These are phyloP conservation scores for Sporobolomyces phaffii DNA, from an alignment of 768 basidiomycete genomes.

Conservation along the genomic window DNA sequence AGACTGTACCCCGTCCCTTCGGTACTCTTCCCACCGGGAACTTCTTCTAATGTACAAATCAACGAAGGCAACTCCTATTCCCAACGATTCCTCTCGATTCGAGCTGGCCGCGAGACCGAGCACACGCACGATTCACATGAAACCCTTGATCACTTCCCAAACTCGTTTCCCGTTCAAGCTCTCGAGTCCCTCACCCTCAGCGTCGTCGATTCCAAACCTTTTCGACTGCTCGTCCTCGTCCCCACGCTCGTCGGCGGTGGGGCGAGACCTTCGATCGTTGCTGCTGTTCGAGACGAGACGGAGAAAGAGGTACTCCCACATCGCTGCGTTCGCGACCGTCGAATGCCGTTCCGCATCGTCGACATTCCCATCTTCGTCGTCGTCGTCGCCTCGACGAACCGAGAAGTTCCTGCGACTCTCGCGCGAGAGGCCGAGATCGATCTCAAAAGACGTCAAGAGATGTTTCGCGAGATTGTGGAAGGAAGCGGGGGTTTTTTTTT, in stretches of 20 bases:
- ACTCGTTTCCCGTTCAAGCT: neutral
- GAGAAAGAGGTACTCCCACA: conserved; percentile 17
- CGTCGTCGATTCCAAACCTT: neutral
- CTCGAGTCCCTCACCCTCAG: neutral
- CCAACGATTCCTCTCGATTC: neutral
- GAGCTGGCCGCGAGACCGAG: neutral
- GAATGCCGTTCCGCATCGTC: conserved; percentile 21
- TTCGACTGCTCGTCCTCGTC: neutral
- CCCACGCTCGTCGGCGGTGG: neutral
- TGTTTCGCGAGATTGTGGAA: too few species aligned
- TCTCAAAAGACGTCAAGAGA: too few species aligned
- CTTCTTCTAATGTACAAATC: too few species aligned
- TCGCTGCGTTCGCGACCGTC: conserved; percentile 24
- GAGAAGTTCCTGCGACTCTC: neutral
- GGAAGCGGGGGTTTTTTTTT: too few species aligned
- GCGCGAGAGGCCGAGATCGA: too few species aligned
- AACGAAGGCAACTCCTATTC: too few species aligned
- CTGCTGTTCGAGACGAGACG: conserved; percentile 5
- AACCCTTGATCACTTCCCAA: neutral
- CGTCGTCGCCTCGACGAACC: neutral
- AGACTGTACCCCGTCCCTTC: too few species aligned
- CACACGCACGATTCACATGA: neutral
- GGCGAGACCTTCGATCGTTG: too few species aligned
- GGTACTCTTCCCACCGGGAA: too few species aligned
- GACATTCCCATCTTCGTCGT: conserved; percentile 1